phyloP scores from a whole-genome alignment of 768 basidiomycete genomes.

The Tylopilus vinaceipallidus region DNA sequence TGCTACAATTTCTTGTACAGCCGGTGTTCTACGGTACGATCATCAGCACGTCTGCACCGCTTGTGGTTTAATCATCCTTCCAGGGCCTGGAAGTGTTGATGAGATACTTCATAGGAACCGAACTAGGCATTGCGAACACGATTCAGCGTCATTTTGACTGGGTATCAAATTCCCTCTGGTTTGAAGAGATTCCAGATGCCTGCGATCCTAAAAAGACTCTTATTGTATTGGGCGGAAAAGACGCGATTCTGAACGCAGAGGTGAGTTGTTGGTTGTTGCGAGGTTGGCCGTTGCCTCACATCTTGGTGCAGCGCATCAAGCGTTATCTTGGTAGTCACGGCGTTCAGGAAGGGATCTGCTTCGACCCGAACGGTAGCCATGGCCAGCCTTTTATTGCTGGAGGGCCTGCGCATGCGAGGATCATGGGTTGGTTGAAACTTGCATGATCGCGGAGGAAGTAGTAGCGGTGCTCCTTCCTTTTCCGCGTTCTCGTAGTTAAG shows the following conservation, averaged over 20 bases:
- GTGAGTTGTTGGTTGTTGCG: slow-evolving; percentile 36
- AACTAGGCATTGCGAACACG: slow-evolving; percentile 85
- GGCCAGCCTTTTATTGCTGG: slow-evolving; percentile 57
- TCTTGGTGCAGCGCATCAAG: slow-evolving; percentile 54
- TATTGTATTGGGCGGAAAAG: slow-evolving; percentile 81
- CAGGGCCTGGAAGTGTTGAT: slow-evolving; percentile 79
- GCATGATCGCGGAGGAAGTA: no score
- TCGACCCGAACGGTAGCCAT: slow-evolving; percentile 60
- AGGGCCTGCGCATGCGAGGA: slow-evolving; percentile 50
- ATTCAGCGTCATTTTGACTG: slow-evolving; percentile 83
- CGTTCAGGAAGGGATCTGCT: slow-evolving; percentile 61
- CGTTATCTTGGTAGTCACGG: slow-evolving; percentile 77
- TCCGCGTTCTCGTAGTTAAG: no score
- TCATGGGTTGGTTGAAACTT: slow-evolving; percentile 60
- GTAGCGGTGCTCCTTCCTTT: slow-evolving; percentile 8
- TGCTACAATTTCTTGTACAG: slow-evolving; percentile 91
- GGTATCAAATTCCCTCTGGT: slow-evolving; percentile 86
- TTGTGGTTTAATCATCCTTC: slow-evolving; percentile 5
- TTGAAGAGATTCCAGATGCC: slow-evolving; percentile 84
- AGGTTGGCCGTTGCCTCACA: neutral
- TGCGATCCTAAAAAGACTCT: slow-evolving; percentile 61
- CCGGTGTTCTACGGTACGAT: slow-evolving; percentile 54
- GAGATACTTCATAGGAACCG: slow-evolving; percentile 85
- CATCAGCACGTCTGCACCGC: slow-evolving; percentile 1
- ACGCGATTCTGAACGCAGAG: slow-evolving; percentile 72